phyloP scores from a whole-genome alignment of 306 rosid species.

The Abrus pulchellus region DNA sequence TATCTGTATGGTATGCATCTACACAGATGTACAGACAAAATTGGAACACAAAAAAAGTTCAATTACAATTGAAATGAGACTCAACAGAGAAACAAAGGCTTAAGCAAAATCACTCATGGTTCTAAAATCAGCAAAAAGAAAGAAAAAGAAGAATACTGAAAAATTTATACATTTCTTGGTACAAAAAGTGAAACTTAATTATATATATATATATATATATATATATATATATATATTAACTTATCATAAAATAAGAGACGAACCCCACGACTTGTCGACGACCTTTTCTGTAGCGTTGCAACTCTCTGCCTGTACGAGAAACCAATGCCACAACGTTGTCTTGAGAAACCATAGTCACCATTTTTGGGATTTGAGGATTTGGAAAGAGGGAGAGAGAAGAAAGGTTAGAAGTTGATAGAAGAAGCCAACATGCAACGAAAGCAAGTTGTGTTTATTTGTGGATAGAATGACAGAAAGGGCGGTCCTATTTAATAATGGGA shows the following conservation, averaged over 20 bases:
- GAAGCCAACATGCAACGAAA: neutral
- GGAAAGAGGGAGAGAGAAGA: neutral
- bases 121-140: neutral
- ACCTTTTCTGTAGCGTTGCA: conserved; percentile 80
- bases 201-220: no score
- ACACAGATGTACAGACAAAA: conserved; percentile 22
- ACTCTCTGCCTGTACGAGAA: conserved; percentile 86
- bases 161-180: no score
- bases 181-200: no score
- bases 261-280: conserved; percentile 96
- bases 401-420: neutral
- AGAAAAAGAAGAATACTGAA: no score
- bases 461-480: conserved; percentile 13
- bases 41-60: neutral
- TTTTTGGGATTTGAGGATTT: conserved; percentile 29
- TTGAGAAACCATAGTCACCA: conserved; percentile 67
- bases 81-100: neutral
- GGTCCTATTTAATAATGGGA: conserved; percentile 22
- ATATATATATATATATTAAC: no score
- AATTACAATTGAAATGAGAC: conserved; percentile 29
- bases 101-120: neutral
- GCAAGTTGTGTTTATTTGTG: conserved; percentile 19
- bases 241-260: neutral
- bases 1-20: conserved; percentile 92
- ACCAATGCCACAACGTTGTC: conserved; percentile 74